A percentile compares a stretch with the other conserved stretches of the same genome.
phyloP scores from a whole-genome alignment of 768 basidiomycete genomes.

The Hirschioporus abietinus region DNA sequence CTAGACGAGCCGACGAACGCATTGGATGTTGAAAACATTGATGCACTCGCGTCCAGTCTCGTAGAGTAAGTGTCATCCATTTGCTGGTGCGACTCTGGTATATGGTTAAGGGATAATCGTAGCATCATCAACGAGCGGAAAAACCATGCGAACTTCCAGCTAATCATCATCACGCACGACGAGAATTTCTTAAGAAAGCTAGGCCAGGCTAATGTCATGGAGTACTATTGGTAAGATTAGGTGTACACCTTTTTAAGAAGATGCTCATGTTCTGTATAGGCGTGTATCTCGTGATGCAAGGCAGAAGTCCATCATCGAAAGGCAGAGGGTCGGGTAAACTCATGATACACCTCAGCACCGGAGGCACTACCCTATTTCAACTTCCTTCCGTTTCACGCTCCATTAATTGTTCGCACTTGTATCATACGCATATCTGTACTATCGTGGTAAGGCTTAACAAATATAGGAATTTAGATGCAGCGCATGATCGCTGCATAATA shows the following conservation, averaged over 20 bases:
- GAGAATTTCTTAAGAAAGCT: slow-evolving; percentile 90
- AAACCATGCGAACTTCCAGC: slow-evolving; percentile 87
- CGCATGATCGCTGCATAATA: not conserved
- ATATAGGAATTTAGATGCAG: not conserved
- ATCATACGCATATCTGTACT: not conserved
- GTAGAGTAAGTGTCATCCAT: slow-evolving; percentile 63
- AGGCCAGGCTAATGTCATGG: slow-evolving; percentile 88
- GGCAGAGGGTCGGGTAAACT: slow-evolving; percentile 56
- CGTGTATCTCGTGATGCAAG: slow-evolving; percentile 65
- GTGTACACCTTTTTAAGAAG: slow-evolving; percentile 1
- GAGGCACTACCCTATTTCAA: not conserved
- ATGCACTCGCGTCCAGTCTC: slow-evolving; percentile 85
- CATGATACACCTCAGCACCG: not conserved
- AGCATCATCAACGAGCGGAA: slow-evolving; percentile 95
- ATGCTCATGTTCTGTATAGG: slow-evolving; percentile 38
- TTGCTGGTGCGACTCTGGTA: not conserved
- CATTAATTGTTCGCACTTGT: not conserved
- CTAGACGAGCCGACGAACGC: slow-evolving; percentile 98
- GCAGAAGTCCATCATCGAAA: slow-evolving; percentile 77
- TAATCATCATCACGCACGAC: slow-evolving; percentile 96
- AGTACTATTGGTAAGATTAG: slow-evolving; percentile 78
- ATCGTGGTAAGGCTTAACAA: not conserved
- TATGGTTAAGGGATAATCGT: slow-evolving; percentile 7
- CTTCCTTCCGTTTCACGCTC: not conserved
- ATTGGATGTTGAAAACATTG: slow-evolving; percentile 92